Evolutionary conservation across 495 filamentous ascomycete genomes (phyloP), one percentile per base, ranked within the genome.

Genomic region (Pyrenula aspistea): DNA sequence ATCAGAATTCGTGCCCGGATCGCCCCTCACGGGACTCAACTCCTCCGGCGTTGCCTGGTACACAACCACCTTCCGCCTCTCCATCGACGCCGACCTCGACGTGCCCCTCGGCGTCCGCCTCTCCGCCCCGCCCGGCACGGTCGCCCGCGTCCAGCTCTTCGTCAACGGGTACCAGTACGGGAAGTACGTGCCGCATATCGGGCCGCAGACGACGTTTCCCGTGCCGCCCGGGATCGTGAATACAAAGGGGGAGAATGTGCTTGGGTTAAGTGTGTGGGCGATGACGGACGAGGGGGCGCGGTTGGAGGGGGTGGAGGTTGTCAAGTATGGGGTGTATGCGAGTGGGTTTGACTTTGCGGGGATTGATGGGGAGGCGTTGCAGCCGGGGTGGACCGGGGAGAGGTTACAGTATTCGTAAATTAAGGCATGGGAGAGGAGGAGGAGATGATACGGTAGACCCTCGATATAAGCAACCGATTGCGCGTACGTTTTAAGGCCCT

Each of bases 31-130:
- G 0, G 83, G 84, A 0, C 70, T 85, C 0, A 42, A 4, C 31
- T 8, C 31, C 31, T 53, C 57, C 1, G 58, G 61, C 2, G 76
- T 83, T 0, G 80, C 77, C 2, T 88, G 85, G 68, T 88, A 83
- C 63, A 74, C 75, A 21, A 77, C 81, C 0, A 66, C 66, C 2
- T 77, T 89, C 57, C 66, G 70, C 11, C 67, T 89, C 12, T 63
- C 81, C 54, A 55, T 87, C 11, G 65, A 67, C 52, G 50, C 31
- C 2, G 71, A 67, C 53, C 59, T 71, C 22, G 74, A 76, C 53
- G 67, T 74, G 10, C 72, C 73, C 22, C 61, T 77, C 49, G 65
- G 65, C 11, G 61, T 75, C 23, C 63, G 66, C 25, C 49, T 73
- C 0, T 62, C 57, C 19, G 66, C 68, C 2, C 56, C 63, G 1